A percentile compares a stretch with the other conserved stretches of the same genome.
Evolutionary conservation across 176 grass and related monocot genomes (phyloP).

Genomic region (Pharus latifolius): DNA sequence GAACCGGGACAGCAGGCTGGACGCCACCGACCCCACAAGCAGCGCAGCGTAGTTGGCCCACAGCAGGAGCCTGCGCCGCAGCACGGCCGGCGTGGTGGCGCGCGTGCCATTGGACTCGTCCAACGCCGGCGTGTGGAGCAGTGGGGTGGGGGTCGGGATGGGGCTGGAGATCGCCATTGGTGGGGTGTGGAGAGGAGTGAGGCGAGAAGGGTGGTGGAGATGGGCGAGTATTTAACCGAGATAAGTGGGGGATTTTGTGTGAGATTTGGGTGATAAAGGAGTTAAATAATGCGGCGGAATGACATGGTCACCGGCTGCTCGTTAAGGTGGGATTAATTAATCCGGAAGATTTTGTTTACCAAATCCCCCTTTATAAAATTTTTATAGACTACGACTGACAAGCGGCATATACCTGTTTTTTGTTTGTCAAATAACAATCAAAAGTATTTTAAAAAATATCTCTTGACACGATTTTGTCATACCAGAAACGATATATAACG

Average conservation of each 20-base stretch:
- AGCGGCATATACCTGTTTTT: too few species aligned
- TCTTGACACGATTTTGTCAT: too few species aligned
- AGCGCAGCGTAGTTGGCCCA: constrained; percentile 60
- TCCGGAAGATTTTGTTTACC: constrained; percentile 9
- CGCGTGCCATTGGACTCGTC: not conserved
- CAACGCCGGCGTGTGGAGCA: constrained; percentile 15
- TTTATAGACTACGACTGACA: too few species aligned
- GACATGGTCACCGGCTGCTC: constrained; percentile 5
- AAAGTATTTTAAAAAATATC: too few species aligned
- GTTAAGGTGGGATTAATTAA: not conserved
- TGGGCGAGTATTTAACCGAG: constrained; percentile 44
- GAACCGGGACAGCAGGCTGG: constrained; percentile 78
- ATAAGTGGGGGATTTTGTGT: constrained; percentile 30
- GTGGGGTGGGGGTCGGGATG: constrained; percentile 2
- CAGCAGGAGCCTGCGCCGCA: constrained; percentile 22
- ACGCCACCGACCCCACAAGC: constrained; percentile 60
- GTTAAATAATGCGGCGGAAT: constrained; percentile 23
- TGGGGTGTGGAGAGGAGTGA: not conserved
- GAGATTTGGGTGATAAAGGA: not conserved
- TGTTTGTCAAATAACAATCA: too few species aligned
- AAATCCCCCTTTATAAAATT: too few species aligned
- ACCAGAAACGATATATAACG: too few species aligned
- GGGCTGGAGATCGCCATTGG: constrained; percentile 21
- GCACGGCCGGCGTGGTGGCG: not conserved
- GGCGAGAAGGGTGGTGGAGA: constrained; percentile 4